A percentile compares a stretch with the other conserved stretches of the same genome.
These are phyloP conservation scores for Solanum habrochaites DNA, from an alignment of 257 asterid species.

Conservation along the genomic window DNA sequence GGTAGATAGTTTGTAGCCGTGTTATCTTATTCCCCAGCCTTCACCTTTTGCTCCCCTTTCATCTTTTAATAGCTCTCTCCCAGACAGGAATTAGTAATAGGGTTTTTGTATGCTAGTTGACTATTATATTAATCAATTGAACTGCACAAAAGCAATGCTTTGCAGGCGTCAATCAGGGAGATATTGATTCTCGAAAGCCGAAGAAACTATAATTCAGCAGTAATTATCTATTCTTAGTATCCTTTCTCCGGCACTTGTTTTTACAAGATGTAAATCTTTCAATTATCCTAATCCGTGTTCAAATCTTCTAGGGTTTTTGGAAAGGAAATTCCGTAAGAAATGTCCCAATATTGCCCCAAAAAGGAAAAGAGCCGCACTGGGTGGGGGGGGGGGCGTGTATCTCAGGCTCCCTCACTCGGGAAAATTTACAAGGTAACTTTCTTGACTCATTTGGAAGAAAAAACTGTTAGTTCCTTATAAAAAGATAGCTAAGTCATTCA, in stretches of 20 bases:
- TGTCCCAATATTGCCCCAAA: constrained; percentile 91
- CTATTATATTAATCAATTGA: not conserved
- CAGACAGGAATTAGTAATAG: not conserved
- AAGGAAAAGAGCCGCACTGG: constrained; percentile 86
- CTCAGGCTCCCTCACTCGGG: constrained; percentile 85
- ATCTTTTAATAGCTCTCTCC: not conserved
- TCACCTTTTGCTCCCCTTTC: not conserved
- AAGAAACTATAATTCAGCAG: constrained; percentile 73
- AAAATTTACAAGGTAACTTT: constrained; percentile 54
- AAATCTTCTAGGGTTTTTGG: constrained; percentile 52
- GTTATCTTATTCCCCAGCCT: not conserved
- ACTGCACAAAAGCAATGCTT: not conserved
- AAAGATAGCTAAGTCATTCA: not conserved
- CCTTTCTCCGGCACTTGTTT: not conserved
- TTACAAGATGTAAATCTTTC: not conserved
- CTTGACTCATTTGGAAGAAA: not conserved
- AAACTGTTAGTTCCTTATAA: not conserved
- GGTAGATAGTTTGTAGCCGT: constrained; percentile 29
- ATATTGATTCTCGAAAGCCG: constrained; percentile 65
- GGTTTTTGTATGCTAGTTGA: not conserved
- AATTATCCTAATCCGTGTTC: not conserved
- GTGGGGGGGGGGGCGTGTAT: too few species aligned
- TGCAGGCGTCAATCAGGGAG: constrained; percentile 60
- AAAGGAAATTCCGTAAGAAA: constrained; percentile 69
- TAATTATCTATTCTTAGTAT: constrained; percentile 18